Percentiles rank a stretch among this genome's conserved stretches.
Conservation (phyloP, 345 rosid species). For the Isatis tinctoria region DNA sequence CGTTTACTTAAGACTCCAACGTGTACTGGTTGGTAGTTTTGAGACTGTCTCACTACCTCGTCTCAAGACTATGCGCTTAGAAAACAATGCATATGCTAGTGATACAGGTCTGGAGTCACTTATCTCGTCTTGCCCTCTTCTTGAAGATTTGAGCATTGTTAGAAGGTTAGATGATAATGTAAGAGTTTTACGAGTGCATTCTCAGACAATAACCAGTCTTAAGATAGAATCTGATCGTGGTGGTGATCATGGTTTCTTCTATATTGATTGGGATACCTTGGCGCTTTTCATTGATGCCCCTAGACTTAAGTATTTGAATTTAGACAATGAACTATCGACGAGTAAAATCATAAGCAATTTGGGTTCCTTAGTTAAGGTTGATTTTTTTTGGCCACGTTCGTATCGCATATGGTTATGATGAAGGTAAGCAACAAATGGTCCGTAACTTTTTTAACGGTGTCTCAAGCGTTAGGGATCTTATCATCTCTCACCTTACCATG, state of each 20-base stretch:
- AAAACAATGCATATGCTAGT: no score
- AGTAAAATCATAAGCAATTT: not conserved
- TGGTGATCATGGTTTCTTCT: no score
- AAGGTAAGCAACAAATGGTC: not conserved
- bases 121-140: not conserved
- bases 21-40: not conserved
- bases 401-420: not conserved
- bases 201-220: slow-evolving; percentile 5
- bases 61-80: not conserved
- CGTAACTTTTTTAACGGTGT: not conserved
- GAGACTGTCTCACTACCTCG: not conserved
- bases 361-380: not conserved
- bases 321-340: not conserved
- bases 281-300: slow-evolving; percentile 6
- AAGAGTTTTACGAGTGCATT: not conserved
- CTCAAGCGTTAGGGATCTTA: not conserved
- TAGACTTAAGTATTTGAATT: not conserved
- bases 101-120: not conserved
- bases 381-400: not conserved
- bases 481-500: not conserved
- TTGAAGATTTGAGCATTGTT: slow-evolving; percentile 1
- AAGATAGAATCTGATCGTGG: no score
- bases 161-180: not conserved
- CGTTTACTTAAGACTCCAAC: not conserved
- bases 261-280: not conserved